Conservation (phyloP, 805 yeast genomes). For the Yarrowia sp. region DNA sequence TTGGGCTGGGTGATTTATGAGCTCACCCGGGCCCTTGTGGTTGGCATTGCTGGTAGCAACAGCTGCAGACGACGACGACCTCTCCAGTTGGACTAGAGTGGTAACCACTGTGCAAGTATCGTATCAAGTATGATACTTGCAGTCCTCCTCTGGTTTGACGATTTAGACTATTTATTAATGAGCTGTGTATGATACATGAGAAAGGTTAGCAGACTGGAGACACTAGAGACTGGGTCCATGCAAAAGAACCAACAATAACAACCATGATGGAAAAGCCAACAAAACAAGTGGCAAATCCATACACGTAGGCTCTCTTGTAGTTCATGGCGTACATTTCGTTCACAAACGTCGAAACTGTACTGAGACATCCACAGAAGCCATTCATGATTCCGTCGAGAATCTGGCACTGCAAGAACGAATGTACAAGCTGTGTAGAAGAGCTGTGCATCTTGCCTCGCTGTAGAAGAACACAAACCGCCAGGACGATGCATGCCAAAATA, state of each 20-base stretch:
- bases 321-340: slow-evolving; percentile 20
- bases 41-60: neutral
- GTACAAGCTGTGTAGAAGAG: slow-evolving; percentile 1
- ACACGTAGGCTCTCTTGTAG: slow-evolving; percentile 17
- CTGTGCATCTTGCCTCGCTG: neutral
- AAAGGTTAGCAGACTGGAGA: neutral
- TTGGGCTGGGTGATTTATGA: slow-evolving; percentile 22
- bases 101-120: too few species aligned
- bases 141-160: neutral
- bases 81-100: slow-evolving; percentile 3
- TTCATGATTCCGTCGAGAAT: slow-evolving; percentile 1
- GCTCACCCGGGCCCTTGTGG: neutral
- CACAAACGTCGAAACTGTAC: slow-evolving; percentile 12
- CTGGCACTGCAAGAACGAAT: neutral
- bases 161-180: neutral
- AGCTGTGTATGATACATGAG: neutral
- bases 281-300: neutral
- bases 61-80: slow-evolving; percentile 5
- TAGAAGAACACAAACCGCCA: neutral
- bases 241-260: neutral
- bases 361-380: slow-evolving; percentile 21
- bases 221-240: neutral
- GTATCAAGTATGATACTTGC: too few species aligned
- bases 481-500: neutral
- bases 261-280: slow-evolving; percentile 7